A percentile compares a stretch with the other conserved stretches of the same genome.
Evolutionary conservation across 106 monocot species (phyloP).

Genomic region (Phalaenopsis aphrodite): DNA sequence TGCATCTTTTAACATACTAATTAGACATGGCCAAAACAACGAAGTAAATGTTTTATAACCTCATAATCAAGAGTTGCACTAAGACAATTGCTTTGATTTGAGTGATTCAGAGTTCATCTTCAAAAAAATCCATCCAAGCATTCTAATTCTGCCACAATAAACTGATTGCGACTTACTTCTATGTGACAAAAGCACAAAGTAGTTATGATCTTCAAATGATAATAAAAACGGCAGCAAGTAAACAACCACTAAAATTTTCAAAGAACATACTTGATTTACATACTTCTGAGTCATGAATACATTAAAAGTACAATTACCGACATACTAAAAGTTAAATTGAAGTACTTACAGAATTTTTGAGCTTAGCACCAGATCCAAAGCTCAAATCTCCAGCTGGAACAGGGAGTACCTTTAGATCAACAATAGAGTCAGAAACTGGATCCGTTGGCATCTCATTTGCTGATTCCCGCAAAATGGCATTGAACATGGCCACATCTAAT

Average conservation of each 20-base stretch:
- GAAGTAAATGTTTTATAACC: neutral
- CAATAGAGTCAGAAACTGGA: constrained; percentile 94
- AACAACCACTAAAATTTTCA: neutral
- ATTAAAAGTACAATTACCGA: neutral
- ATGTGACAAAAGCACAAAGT: neutral
- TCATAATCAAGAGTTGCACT: neutral
- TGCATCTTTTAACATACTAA: neutral
- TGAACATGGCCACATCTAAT: constrained; percentile 98
- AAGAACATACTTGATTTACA: neutral
- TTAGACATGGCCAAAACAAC: neutral
- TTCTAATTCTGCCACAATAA: neutral
- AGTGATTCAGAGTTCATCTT: neutral
- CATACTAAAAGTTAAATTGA: neutral
- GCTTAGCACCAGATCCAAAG: constrained; percentile 96
- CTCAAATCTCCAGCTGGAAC: constrained; percentile 93
- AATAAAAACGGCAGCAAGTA: neutral
- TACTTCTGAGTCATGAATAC: neutral
- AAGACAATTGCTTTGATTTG: neutral
- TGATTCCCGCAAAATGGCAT: constrained; percentile 98
- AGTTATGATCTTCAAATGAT: neutral
- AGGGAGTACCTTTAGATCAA: constrained; percentile 78
- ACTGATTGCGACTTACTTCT: neutral
- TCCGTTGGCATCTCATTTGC: constrained; percentile 85
- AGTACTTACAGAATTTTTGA: constrained; percentile 81
- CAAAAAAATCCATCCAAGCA: neutral